A percentile compares a stretch with the other conserved stretches of the same genome.
phyloP scores from a whole-genome alignment of 1,139 yeast genomes.

The Starmera stellimalicola region DNA sequence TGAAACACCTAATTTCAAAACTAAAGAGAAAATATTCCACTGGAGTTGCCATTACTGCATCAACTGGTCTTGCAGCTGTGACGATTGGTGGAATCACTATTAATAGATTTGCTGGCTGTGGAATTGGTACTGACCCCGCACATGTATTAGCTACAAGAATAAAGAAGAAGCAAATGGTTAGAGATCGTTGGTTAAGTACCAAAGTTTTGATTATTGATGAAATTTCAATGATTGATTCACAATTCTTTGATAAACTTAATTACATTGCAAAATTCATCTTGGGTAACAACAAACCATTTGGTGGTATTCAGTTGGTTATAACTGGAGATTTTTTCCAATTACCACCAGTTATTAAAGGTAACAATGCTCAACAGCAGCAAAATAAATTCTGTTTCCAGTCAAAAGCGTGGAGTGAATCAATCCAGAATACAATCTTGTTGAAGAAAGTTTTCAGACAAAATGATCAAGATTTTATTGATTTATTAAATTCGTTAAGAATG shows the following conservation, averaged over 20 bases:
- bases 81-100: conserved; percentile 80
- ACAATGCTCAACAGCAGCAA: conserved; percentile 21
- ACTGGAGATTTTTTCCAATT: conserved; percentile 84
- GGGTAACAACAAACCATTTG: conserved; percentile 47
- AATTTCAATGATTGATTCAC: conserved; percentile 74
- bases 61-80: conserved; percentile 87
- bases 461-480: conserved; percentile 54
- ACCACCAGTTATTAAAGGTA: conserved; percentile 56
- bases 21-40: conserved; percentile 32
- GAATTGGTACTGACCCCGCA: conserved; percentile 51
- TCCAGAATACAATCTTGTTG: conserved; percentile 47
- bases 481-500: conserved; percentile 65
- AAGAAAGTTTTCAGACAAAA: conserved; percentile 65
- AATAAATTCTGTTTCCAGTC: conserved; percentile 49
- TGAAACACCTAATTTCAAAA: conserved; percentile 45
- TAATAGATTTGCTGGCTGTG: conserved; percentile 71
- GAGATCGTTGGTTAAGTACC: conserved; percentile 51
- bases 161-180: conserved; percentile 31
- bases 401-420: conserved; percentile 43
- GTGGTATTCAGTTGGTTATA: conserved; percentile 70
- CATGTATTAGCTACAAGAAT: conserved; percentile 36
- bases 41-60: conserved; percentile 75
- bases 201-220: conserved; percentile 70
- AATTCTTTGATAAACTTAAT: conserved; percentile 55
- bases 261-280: conserved; percentile 46